A percentile compares a stretch with the other conserved stretches of the same genome.
These are phyloP conservation scores for Aspergillus candidus DNA, from an alignment of 2,329 filamentous ascomycete species.

Conservation along the genomic window DNA sequence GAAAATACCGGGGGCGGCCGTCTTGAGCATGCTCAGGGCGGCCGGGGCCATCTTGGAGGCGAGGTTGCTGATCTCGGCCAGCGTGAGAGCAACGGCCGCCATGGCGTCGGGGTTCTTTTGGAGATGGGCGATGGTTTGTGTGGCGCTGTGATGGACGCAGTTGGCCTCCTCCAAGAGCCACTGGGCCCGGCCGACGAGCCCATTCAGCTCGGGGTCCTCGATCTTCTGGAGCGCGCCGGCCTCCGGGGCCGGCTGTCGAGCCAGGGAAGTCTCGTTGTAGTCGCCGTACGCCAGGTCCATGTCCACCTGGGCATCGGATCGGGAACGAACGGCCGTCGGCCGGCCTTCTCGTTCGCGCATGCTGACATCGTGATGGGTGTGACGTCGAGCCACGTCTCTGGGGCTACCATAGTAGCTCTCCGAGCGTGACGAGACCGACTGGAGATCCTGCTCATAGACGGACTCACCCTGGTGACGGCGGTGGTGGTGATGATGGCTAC, in stretches of 20 bases:
- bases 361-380: conserved; percentile 33
- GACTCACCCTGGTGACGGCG: conserved; percentile 7
- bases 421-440: conserved; percentile 18
- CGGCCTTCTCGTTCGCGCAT: conserved; percentile 20
- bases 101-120: conserved; percentile 84
- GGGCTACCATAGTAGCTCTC: conserved; percentile 17
- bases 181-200: conserved; percentile 69
- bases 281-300: conserved; percentile 90
- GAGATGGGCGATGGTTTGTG: conserved; percentile 71
- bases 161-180: conserved; percentile 76
- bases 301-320: conserved; percentile 53
- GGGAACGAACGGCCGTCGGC: conserved; percentile 24
- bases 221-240: conserved; percentile 30
- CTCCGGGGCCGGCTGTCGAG: conserved; percentile 10
- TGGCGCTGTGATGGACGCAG: conserved; percentile 78
- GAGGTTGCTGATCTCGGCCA: conserved; percentile 83
- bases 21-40: conserved; percentile 69
- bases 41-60: conserved; percentile 77
- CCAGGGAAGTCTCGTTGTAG: conserved; percentile 58
- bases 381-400: conserved; percentile 29
- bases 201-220: conserved; percentile 55
- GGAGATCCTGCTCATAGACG: conserved; percentile 27
- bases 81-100: conserved; percentile 83
- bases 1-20: conserved; percentile 77
- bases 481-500: conserved; percentile 18